phyloP scores from a whole-genome alignment of 805 yeast species.

The Kregervanrija fluxuum region DNA sequence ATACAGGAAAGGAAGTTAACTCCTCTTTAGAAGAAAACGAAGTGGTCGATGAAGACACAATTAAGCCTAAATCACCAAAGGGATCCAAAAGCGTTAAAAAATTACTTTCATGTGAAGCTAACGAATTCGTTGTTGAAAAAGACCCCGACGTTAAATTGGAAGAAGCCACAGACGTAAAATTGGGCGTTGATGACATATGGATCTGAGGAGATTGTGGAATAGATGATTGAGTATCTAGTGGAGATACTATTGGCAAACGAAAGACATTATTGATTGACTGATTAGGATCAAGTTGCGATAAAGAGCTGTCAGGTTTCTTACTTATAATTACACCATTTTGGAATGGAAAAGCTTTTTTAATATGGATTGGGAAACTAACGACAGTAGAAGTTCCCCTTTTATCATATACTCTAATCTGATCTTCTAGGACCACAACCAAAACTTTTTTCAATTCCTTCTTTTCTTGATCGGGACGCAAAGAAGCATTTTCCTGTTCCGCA shows the following conservation, averaged over 20 bases:
- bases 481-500: conserved; percentile 8
- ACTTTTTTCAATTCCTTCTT: conserved; percentile 1
- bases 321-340: conserved; percentile 53
- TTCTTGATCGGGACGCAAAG: neutral
- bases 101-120: conserved; percentile 17
- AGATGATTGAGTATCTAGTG: neutral
- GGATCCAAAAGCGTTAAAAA: conserved; percentile 73
- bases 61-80: conserved; percentile 60
- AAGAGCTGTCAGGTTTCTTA: conserved; percentile 16
- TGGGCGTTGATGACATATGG: neutral
- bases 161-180: conserved; percentile 7
- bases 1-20: conserved; percentile 46
- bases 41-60: conserved; percentile 65
- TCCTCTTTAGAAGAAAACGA: conserved; percentile 53
- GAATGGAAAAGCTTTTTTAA: conserved; percentile 55
- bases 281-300: too few relatives aligned
- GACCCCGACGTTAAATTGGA: conserved; percentile 6
- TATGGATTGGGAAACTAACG: conserved; percentile 62
- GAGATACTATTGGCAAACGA: neutral
- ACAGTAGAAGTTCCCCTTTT: conserved; percentile 51
- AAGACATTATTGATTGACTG: too few relatives aligned
- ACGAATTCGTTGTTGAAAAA: conserved; percentile 3
- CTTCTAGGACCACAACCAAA: conserved; percentile 53
- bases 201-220: too few relatives aligned
- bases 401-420: conserved; percentile 56